These are phyloP conservation scores for Chaetomium fimeti DNA, from an alignment of 495 filamentous ascomycete genomes.

Conservation along the genomic window DNA sequence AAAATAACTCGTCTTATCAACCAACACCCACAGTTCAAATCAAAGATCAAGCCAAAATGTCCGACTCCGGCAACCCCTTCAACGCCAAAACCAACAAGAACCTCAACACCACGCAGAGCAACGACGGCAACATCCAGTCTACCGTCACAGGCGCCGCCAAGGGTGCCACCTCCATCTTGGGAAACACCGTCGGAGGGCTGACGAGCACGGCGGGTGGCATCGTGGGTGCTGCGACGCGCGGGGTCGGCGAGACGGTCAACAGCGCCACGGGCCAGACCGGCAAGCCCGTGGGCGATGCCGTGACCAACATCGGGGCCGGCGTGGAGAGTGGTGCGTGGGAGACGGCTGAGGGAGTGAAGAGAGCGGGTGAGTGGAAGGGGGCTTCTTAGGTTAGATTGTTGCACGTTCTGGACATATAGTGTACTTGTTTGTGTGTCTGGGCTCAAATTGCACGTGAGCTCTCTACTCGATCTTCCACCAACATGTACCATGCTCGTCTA, in stretches of 20 bases:
- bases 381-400: background rate
- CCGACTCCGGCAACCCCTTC: background rate
- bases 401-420: background rate
- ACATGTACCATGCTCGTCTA: background rate
- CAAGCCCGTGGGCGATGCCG: constrained; percentile 62
- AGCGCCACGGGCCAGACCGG: constrained; percentile 60
- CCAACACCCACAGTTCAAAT: too few species aligned
- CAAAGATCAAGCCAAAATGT: background rate
- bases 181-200: constrained; percentile 52
- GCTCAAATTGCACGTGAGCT: too few species aligned
- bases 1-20: too few species aligned
- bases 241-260: constrained; percentile 40
- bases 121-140: background rate
- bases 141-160: constrained; percentile 58
- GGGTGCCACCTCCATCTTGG: constrained; percentile 56
- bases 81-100: background rate
- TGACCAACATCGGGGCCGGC: constrained; percentile 58
- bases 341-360: constrained; percentile 62
- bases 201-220: constrained; percentile 67
- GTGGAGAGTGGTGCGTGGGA: constrained; percentile 57
- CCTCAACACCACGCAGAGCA: background rate
- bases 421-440: too few species aligned
- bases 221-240: constrained; percentile 62
- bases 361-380: constrained; percentile 62
- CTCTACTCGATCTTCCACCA: too few species aligned